These are phyloP conservation scores for Globisporangium paddicum DNA, from an alignment of 352 stramenopile genomes.

Conservation along the genomic window DNA sequence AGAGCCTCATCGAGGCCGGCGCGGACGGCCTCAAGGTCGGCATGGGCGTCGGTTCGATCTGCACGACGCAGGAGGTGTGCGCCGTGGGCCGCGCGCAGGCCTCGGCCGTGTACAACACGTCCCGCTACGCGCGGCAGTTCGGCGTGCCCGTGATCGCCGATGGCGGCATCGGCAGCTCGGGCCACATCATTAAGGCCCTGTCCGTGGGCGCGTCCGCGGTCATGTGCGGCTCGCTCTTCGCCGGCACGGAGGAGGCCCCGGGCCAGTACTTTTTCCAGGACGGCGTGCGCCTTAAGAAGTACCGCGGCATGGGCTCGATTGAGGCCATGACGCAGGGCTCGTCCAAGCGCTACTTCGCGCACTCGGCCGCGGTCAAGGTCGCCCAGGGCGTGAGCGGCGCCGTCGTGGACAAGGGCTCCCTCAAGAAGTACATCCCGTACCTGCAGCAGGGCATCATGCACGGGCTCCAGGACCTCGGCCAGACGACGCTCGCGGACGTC, in stretches of 20 bases:
- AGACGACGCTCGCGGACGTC: slow-evolving; percentile 88
- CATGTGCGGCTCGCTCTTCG: slow-evolving; percentile 99
- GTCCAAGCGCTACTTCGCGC: slow-evolving; percentile 91
- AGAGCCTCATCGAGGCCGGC: slow-evolving; percentile 98
- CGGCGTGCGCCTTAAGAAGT: slow-evolving; percentile 99
- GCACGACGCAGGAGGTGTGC: slow-evolving; percentile 99
- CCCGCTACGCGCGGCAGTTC: slow-evolving; percentile 94
- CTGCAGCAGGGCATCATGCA: slow-evolving; percentile 98
- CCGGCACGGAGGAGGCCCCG: slow-evolving; percentile 98
- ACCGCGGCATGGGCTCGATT: slow-evolving; percentile 99
- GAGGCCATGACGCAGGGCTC: slow-evolving; percentile 98
- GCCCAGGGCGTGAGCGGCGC: slow-evolving; percentile 98
- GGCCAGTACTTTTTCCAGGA: slow-evolving; percentile 99
- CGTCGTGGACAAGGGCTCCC: slow-evolving; percentile 99
- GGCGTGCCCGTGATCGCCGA: slow-evolving; percentile 98
- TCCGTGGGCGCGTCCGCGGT: slow-evolving; percentile 96
- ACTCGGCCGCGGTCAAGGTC: slow-evolving; percentile 95
- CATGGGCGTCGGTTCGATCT: slow-evolving; percentile 99
- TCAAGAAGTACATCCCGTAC: slow-evolving; percentile 99
- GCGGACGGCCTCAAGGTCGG: slow-evolving; percentile 99
- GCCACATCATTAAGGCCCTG: slow-evolving; percentile 99
- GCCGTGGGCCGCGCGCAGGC: slow-evolving; percentile 98
- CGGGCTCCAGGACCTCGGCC: slow-evolving; percentile 97
- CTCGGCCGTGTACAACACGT: slow-evolving; percentile 98
- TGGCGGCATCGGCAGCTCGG: slow-evolving; percentile 97